phyloP scores from a whole-genome alignment of 2,329 filamentous ascomycete genomes.

The Pseudogymnoascus sp. region DNA sequence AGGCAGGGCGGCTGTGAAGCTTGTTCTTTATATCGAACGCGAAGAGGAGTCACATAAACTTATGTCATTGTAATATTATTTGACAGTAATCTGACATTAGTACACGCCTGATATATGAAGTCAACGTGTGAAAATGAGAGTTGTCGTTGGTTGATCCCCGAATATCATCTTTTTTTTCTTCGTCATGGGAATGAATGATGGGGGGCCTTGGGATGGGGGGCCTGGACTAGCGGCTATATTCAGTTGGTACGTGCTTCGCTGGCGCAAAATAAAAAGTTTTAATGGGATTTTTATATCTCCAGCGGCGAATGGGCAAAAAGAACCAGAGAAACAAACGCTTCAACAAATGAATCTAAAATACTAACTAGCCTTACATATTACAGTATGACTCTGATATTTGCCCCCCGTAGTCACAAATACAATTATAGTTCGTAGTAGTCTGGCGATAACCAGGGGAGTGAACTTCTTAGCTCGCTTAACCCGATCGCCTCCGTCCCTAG shows the following conservation, averaged over 20 bases:
- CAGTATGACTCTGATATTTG: neutral
- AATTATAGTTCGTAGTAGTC: neutral
- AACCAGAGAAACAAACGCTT: neutral
- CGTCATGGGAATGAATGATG: neutral
- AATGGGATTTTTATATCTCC: conserved; percentile 2
- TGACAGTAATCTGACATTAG: neutral
- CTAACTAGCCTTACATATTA: neutral
- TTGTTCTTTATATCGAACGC: neutral
- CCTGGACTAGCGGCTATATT: neutral
- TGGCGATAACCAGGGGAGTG: neutral
- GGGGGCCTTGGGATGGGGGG: neutral
- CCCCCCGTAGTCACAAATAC: neutral
- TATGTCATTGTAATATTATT: neutral
- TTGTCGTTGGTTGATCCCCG: neutral
- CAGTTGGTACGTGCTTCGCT: neutral
- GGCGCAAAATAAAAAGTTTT: conserved; percentile 7
- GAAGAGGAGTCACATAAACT: neutral
- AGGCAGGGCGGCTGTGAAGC: neutral
- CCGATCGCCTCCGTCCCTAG: conserved; percentile 7
- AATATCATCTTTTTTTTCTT: neutral
- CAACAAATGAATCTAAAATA: neutral
- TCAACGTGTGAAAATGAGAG: neutral
- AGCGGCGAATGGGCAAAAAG: neutral
- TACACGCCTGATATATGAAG: neutral
- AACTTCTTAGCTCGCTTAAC: conserved; percentile 12